Evolutionary conservation across 306 rosid genomes (phyloP).

Genomic region (Trifolium fragiferum): DNA sequence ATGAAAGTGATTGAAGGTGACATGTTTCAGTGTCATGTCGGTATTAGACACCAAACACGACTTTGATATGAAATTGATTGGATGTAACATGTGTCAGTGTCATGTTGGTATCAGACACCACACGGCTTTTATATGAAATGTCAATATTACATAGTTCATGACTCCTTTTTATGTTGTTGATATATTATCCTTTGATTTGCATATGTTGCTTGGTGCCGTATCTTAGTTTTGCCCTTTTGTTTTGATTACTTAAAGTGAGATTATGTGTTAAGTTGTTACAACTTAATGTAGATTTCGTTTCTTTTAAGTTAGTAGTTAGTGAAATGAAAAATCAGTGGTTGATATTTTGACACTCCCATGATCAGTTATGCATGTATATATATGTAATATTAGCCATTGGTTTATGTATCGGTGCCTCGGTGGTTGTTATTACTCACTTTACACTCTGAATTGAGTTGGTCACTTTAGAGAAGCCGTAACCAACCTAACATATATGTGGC

Average conservation of each 20-base stretch:
- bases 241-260: constrained; percentile 33
- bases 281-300: neutral
- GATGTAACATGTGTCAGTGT: neutral
- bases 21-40: neutral
- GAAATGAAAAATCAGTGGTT: neutral
- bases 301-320: neutral
- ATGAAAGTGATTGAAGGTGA: neutral
- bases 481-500: neutral
- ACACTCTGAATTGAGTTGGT: neutral
- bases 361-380: neutral
- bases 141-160: neutral
- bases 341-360: neutral
- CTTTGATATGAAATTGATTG: neutral
- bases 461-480: neutral
- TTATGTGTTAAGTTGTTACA: constrained; percentile 13
- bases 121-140: neutral
- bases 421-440: neutral
- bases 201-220: constrained; percentile 4
- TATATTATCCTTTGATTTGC: constrained; percentile 17
- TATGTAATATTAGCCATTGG: neutral
- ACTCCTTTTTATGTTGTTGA: neutral
- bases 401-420: neutral
- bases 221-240: neutral
- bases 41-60: neutral
- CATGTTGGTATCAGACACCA: neutral